Evolutionary conservation across 345 rosid genomes (phyloP).

Genomic region (Arabidopsis thaliana): DNA sequence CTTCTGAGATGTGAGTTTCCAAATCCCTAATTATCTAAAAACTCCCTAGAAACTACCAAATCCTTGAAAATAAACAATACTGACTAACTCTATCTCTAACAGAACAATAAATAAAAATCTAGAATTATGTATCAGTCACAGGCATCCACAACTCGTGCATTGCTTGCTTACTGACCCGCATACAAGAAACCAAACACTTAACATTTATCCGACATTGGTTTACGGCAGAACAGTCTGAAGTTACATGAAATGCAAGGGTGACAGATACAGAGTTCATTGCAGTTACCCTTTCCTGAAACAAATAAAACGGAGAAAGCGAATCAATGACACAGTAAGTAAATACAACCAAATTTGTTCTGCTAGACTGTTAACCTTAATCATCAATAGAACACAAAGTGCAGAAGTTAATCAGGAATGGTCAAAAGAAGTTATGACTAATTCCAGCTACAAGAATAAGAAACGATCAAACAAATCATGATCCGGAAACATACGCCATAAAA

Average conservation of each 20-base stretch:
- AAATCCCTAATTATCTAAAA: slow-evolving; percentile 34
- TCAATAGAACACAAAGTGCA: slow-evolving; percentile 8
- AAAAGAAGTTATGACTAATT: neutral
- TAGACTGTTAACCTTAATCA: slow-evolving; percentile 11
- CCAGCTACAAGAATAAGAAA: neutral
- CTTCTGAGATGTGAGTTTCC: slow-evolving; percentile 29
- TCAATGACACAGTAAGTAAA: slow-evolving; percentile 24
- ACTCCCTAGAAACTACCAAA: slow-evolving; percentile 31
- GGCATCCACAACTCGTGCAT: slow-evolving; percentile 67
- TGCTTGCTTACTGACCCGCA: slow-evolving; percentile 46
- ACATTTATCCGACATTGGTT: slow-evolving; percentile 51
- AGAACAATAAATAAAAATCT: slow-evolving; percentile 17
- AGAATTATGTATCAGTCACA: slow-evolving; percentile 66
- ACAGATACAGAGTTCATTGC: slow-evolving; percentile 56
- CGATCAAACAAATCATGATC: slow-evolving; percentile 19
- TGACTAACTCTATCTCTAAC: slow-evolving; percentile 24
- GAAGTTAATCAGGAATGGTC: neutral
- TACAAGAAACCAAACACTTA: slow-evolving; percentile 49
- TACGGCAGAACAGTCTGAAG: slow-evolving; percentile 52
- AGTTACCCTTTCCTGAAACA: slow-evolving; percentile 49
- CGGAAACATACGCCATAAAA: slow-evolving; percentile 16
- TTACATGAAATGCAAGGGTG: slow-evolving; percentile 54
- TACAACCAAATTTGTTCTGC: slow-evolving; percentile 18
- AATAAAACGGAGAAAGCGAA: slow-evolving; percentile 5
- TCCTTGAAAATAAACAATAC: slow-evolving; percentile 30